Evolutionary conservation across 2,329 filamentous ascomycete genomes (phyloP).

Genomic region (Aspergillus sp.): DNA sequence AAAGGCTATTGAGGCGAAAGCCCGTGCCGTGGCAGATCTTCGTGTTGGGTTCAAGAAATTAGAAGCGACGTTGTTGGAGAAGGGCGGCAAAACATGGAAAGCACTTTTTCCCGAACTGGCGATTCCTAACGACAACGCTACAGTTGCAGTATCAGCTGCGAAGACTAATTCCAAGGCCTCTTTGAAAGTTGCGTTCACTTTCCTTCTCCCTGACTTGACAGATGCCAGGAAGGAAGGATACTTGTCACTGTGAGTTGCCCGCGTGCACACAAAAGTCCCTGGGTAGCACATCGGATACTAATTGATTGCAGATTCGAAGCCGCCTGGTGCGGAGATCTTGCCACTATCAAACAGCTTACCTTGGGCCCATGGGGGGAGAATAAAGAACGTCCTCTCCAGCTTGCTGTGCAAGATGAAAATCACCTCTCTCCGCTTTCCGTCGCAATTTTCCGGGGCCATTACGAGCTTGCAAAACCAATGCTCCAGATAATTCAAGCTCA

Average conservation of each 20-base stretch:
- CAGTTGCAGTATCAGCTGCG: background rate
- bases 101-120: slow-evolving; percentile 58
- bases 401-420: slow-evolving; percentile 56
- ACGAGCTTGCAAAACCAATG: slow-evolving; percentile 61
- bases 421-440: slow-evolving; percentile 64
- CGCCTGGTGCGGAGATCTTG: slow-evolving; percentile 67
- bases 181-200: slow-evolving; percentile 53
- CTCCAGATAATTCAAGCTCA: slow-evolving; percentile 70
- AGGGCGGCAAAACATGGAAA: slow-evolving; percentile 64
- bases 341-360: slow-evolving; percentile 50
- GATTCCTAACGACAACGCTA: background rate
- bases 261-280: no score
- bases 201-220: slow-evolving; percentile 50
- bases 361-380: slow-evolving; percentile 39
- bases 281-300: slow-evolving; percentile 37
- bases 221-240: slow-evolving; percentile 59
- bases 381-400: slow-evolving; percentile 59
- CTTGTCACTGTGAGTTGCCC: slow-evolving; percentile 54
- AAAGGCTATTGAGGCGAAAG: slow-evolving; percentile 51
- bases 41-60: slow-evolving; percentile 55
- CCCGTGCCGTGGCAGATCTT: slow-evolving; percentile 51
- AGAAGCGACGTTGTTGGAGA: slow-evolving; percentile 53
- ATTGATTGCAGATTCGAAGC: slow-evolving; percentile 56
- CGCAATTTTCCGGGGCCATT: slow-evolving; percentile 64
- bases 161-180: slow-evolving; percentile 18